Conservation (phyloP, 1,139 yeast genomes). For the Saccharomyces uvarum region DNA sequence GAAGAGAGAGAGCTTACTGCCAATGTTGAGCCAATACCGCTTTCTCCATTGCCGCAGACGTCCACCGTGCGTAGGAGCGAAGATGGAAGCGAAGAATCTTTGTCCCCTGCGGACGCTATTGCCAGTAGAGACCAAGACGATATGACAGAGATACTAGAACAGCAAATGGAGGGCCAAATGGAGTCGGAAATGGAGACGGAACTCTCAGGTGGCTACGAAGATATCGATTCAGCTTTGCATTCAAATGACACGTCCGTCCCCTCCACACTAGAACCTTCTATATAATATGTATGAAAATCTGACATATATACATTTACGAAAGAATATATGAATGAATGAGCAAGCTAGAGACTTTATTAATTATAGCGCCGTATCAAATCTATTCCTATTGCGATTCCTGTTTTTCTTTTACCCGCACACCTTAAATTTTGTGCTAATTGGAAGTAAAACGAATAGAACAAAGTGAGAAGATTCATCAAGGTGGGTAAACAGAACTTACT, state of each 20-base stretch:
- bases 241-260: neutral
- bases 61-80: too few relatives aligned
- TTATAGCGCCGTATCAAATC: neutral
- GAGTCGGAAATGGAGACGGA: slow-evolving; percentile 10
- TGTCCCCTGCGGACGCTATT: slow-evolving; percentile 10
- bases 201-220: slow-evolving; percentile 4
- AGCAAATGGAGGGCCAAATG: slow-evolving; percentile 10
- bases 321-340: neutral
- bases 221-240: neutral
- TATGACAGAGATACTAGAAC: slow-evolving; percentile 7
- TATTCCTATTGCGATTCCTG: neutral
- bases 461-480: neutral
- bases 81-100: neutral
- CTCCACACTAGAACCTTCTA: neutral
- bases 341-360: neutral
- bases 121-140: slow-evolving; percentile 12
- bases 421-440: neutral
- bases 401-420: neutral
- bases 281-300: neutral
- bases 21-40: neutral
- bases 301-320: neutral
- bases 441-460: neutral
- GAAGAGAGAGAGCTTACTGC: neutral
- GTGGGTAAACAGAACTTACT: neutral
- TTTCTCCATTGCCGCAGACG: neutral